phyloP scores from a whole-genome alignment of 306 rosid species.

The Crotalaria pallida region DNA sequence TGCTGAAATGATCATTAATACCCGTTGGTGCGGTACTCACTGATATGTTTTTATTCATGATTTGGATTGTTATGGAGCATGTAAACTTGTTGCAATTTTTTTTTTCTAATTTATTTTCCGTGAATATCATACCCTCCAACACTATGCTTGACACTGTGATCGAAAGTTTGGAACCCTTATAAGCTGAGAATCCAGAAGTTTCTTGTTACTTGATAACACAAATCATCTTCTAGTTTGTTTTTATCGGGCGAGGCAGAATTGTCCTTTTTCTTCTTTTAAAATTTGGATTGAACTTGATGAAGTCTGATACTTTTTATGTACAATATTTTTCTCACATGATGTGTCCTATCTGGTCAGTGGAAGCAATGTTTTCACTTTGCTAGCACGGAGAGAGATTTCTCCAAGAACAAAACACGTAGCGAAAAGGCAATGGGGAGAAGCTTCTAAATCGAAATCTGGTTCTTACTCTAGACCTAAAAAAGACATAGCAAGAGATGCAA shows the following conservation, averaged over 20 bases:
- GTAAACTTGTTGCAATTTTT: neutral
- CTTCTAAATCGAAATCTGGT: slow-evolving; percentile 34
- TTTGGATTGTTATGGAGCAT: neutral
- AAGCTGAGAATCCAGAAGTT: neutral
- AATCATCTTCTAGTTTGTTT: neutral
- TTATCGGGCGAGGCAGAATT: neutral
- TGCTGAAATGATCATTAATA: neutral
- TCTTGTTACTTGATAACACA: neutral
- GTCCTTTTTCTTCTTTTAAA: too few species aligned
- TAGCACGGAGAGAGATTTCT: slow-evolving; percentile 50
- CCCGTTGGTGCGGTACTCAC: neutral
- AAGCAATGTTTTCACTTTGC: slow-evolving; percentile 45
- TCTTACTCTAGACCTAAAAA: slow-evolving; percentile 21
- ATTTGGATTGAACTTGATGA: neutral
- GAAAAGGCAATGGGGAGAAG: slow-evolving; percentile 42
- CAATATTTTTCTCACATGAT: slow-evolving; percentile 4
- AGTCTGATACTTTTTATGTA: neutral
- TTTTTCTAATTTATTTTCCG: neutral
- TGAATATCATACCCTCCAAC: neutral
- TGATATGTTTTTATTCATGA: neutral
- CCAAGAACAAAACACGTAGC: slow-evolving; percentile 40
- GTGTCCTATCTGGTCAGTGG: slow-evolving; percentile 37
- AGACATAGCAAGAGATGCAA: slow-evolving; percentile 41
- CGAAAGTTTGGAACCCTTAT: neutral
- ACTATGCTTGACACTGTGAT: neutral